Evolutionary conservation across 208 protist genomes (phyloP), one percentile per base, ranked within the genome.

Genomic region (Trypanosoma platydactyli): DNA sequence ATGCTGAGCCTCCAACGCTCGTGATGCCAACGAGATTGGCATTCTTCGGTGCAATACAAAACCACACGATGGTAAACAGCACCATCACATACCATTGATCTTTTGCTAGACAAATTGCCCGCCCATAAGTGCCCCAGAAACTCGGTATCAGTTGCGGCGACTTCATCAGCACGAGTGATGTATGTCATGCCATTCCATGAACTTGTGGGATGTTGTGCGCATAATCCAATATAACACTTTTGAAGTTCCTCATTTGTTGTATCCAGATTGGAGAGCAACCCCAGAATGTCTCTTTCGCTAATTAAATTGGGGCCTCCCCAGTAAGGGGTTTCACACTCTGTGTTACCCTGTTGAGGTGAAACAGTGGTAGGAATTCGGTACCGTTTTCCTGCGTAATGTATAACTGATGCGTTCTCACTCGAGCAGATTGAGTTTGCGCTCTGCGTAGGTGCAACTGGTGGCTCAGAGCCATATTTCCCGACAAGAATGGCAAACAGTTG

Each of bases 101-200:
- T 91, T 45, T 75, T 60, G 52, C 77, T 86, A 5, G 66, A 75
- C 25, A 89, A 65, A 15, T 61, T 89, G 12, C 68, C 79, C 6
- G 76, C 73, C 83, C 84, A 94, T 18, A 76, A 59, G 59, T 94
- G 84, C 5, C 84, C 84, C n/a, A 94, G 46, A 80, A 94, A 90
- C 20, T 30, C 40, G 0, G 67, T 86, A 20, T 78, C 72, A 45
- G 63, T 62, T 15, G 71, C 51, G 0, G 80, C 76, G 41, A 85
- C 80, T 22, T 60, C 67, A 12, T 84, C 77, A 4, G 72, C 60
- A 33, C 56, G 64, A 18, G 75, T 87, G 25, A 89, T 77, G 58
- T 94, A 90, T 3, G 71, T 79, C 80, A 94, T 84, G 9, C 88
- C 84, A 55, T 94, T 94, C 80, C 82, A 91, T 12, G 76, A 80